A percentile compares a stretch with the other conserved stretches of the same genome.
Conservation (phyloP, 2,329 filamentous ascomycete species). For the Fusarium sp. region DNA sequence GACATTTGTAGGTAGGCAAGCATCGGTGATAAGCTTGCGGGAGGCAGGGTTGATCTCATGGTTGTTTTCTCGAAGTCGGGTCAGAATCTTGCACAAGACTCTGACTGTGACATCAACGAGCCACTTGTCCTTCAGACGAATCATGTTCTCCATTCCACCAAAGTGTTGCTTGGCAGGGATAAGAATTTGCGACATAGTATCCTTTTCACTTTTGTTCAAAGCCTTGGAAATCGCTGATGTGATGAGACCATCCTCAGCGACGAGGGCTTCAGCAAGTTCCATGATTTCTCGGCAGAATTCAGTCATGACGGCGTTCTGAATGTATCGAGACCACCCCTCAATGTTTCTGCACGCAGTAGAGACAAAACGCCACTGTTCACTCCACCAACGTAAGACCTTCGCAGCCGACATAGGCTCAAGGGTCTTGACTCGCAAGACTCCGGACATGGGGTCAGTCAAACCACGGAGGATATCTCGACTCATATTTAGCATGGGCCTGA, state of each 20-base stretch:
- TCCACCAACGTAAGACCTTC: constrained; percentile 82
- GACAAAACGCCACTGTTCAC: constrained; percentile 81
- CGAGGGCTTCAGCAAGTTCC: constrained; percentile 87
- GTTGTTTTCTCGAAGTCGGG: constrained; percentile 78
- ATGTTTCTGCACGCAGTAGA: constrained; percentile 84
- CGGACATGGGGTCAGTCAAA: constrained; percentile 65
- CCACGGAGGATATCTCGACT: constrained; percentile 65
- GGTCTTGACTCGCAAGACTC: constrained; percentile 63
- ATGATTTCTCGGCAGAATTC: constrained; percentile 95
- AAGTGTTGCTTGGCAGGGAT: constrained; percentile 56
- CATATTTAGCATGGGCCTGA: constrained; percentile 65
- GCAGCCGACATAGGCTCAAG: constrained; percentile 69
- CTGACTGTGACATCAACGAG: constrained; percentile 84
- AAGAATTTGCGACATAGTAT: constrained; percentile 53
- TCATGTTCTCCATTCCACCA: constrained; percentile 83
- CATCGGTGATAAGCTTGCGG: constrained; percentile 70
- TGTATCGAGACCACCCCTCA: constrained; percentile 80
- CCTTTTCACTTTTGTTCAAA: constrained; percentile 47
- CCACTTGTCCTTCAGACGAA: constrained; percentile 88
- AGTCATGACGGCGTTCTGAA: constrained; percentile 82
- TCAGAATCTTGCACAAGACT: constrained; percentile 84
- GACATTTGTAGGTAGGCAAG: constrained; percentile 66
- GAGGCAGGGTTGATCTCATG: constrained; percentile 73
- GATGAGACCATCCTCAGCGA: constrained; percentile 86
- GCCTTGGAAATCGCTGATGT: constrained; percentile 68